Evolutionary conservation across 164 flowering plant genomes (phyloP).

Genomic region (Kalanchoe fedtschenkoi): DNA sequence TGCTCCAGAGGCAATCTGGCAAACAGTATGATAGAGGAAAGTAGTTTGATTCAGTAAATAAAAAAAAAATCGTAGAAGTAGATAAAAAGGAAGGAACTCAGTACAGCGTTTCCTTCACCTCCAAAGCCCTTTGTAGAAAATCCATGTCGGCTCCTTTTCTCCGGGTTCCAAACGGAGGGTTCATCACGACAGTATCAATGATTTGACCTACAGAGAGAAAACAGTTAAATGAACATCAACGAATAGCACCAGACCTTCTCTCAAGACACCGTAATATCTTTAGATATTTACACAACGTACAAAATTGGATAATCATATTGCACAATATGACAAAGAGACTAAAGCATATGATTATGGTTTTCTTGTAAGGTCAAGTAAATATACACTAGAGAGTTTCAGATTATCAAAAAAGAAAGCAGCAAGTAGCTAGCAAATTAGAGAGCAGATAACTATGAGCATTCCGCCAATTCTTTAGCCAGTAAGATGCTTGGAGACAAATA

Average conservation of each 20-base stretch:
- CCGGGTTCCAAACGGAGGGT: conserved; percentile 97
- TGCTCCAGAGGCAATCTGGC: conserved; percentile 74
- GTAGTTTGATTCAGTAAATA: neutral
- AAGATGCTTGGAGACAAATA: neutral
- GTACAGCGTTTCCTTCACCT: conserved; percentile 27
- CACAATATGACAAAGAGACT: no score
- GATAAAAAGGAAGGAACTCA: neutral
- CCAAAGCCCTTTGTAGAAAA: conserved; percentile 58
- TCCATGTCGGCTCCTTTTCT: conserved; percentile 92
- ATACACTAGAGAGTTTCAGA: no score
- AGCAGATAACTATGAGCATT: neutral
- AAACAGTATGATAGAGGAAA: neutral
- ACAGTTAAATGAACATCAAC: neutral
- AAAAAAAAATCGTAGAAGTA: neutral
- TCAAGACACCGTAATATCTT: no score
- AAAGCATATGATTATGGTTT: no score
- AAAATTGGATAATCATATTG: no score
- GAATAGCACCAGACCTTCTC: no score
- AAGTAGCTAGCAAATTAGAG: neutral
- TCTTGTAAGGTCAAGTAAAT: neutral
- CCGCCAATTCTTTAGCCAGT: neutral
- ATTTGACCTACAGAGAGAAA: conserved; percentile 30
- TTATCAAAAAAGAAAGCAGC: neutral
- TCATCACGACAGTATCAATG: conserved; percentile 89
- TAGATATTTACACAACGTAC: no score